Base-by-base conservation (phyloP, 805 yeast species). In the Suhomyces prunicola region DNA sequence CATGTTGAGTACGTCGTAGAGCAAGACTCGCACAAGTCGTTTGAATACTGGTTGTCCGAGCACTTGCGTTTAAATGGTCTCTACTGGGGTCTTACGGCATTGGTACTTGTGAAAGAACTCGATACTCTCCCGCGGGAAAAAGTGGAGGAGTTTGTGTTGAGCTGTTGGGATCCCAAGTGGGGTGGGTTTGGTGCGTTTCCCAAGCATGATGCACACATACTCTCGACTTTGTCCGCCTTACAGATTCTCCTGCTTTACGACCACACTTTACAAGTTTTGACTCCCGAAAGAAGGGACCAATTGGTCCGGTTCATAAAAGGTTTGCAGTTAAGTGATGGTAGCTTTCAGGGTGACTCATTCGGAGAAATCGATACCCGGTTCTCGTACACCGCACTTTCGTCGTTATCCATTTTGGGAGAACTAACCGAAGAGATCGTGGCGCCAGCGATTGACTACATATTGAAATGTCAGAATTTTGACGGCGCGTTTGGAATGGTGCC, bases 401-500 rank as follows among this genome's bases (percentile, higher is more conserved):
- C 88, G 0, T 73, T 94, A 50, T 80, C 90, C 0, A 77, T 93
- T 4, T 67, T 93, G 35, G 93, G 84, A 7, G 80, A 72, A 53
- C 72, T 93, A 56, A 80, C 83, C 19, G 73, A 80, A 6, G 76
- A 78, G 2, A 63, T 80, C 8, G 83, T 81, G 0, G 82, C 81
- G 13, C 82, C 82, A 0, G 90, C 97, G 0, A 85, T 83, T 0
- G 72, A 72, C 0, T 93, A 84, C 69, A 81, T 93, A 1, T 59
- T 79, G 49, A 64, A 65, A 36, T 94, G 99, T 69, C 86, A 80
- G 56, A 94, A 94, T 67, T 93, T 90, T 65, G 99, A 94, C 66
- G 99, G 99, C 3, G 97, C 96, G 0, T 94, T 88, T 75, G 99
- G 99, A 0, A 75, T 89, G 70, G 83, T 84, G 7, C 98, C 99